phyloP scores from a whole-genome alignment of 1,139 yeast genomes.

The Yamadazyma diospyri region DNA sequence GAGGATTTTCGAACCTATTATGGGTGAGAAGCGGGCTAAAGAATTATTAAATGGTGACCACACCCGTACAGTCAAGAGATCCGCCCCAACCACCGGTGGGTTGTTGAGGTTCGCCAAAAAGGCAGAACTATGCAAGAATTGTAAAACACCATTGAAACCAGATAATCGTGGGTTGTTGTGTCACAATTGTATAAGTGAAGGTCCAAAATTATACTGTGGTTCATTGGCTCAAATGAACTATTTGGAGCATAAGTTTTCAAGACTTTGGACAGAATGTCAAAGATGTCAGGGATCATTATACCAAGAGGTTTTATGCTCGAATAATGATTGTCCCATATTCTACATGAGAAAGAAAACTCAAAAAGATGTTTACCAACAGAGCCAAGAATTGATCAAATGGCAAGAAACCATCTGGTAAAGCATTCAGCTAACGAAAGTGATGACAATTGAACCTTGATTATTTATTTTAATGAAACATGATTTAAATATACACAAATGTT shows the following conservation, averaged over 20 bases:
- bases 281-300: conserved; percentile 95
- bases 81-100: conserved; percentile 69
- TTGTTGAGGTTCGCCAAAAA: conserved; percentile 89
- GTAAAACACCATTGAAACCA: conserved; percentile 73
- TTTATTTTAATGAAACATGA: conserved; percentile 2
- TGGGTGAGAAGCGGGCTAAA: conserved; percentile 82
- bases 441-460: background rate
- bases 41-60: conserved; percentile 79
- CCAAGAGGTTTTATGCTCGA: conserved; percentile 92
- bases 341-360: conserved; percentile 96
- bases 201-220: conserved; percentile 75
- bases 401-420: conserved; percentile 55
- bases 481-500: too few species aligned
- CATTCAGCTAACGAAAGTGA: background rate
- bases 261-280: conserved; percentile 98
- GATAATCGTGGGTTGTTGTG: conserved; percentile 77
- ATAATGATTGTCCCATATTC: conserved; percentile 95
- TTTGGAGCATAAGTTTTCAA: conserved; percentile 76
- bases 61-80: conserved; percentile 71
- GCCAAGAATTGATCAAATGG: conserved; percentile 71
- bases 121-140: conserved; percentile 82
- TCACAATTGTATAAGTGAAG: conserved; percentile 74
- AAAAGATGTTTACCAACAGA: conserved; percentile 72
- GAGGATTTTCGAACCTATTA: conserved; percentile 92
- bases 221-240: conserved; percentile 78